Evolutionary conservation across 495 filamentous ascomycete genomes (phyloP), one percentile per base, ranked within the genome.

Genomic region (Podospora tetraspora): DNA sequence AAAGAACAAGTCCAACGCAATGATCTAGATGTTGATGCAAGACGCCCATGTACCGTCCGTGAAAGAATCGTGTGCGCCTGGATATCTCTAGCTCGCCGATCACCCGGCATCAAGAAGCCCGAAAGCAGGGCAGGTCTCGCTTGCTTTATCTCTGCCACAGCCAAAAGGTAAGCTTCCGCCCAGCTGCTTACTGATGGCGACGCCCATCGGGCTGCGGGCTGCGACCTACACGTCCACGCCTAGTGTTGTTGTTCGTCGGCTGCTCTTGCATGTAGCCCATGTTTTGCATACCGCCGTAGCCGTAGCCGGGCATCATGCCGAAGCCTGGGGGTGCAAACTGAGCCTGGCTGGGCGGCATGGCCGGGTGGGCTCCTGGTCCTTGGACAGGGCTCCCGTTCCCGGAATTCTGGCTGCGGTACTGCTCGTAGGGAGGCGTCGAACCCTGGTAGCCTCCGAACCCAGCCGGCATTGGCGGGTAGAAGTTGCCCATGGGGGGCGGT

Each of bases 201-300:
- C 66, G 60, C 27, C 68, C 69, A 29, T 77, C 75, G 60, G 72
- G 76, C 62, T 74, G 71, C 24, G 76, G 76, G 69, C 70, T 76
- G 58, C 70, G 79, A 81, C 83, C 76, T 82, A 85, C 84, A 71
- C 84, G 80, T 79, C 83, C 83, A 67, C 84, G 79, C 73, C 84
- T 78, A 67, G 79, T 68, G 76, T 80, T 84, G 76, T 80, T 84
- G 72, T n/a, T 52, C 6, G 43, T 6, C 43, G 79, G 81, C 67
- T 78, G 81, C 68, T 83, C 80, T 66, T 79, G 82, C 72, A 81
- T 79, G 65, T 85, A 83, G 37, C 76, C 79, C 76, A 80, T 77
- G 62, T 75, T 77, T 67, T 74, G 79, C 73, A 78, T 75, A 65
- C 81, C 79, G 57, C 81, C 79, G 59, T 81, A 84, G 10, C 79